A percentile compares a stretch with the other conserved stretches of the same genome.
These are phyloP conservation scores for Bimuria novae-zelandiae DNA, from an alignment of 2,329 filamentous ascomycete genomes.

Conservation along the genomic window DNA sequence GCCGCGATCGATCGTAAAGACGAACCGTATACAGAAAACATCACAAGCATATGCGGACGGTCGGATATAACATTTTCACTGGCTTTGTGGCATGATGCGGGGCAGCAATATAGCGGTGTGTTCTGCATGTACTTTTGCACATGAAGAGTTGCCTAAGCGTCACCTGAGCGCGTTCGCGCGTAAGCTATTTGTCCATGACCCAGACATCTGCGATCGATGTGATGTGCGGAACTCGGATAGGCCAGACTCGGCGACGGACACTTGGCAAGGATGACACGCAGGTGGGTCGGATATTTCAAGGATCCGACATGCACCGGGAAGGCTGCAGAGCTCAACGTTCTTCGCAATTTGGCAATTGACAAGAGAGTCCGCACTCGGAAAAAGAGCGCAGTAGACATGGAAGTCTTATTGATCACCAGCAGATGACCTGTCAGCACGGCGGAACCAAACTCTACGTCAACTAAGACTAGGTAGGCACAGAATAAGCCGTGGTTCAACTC, in stretches of 20 bases:
- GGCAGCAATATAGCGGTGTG: background rate
- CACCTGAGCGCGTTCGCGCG: conserved; percentile 7
- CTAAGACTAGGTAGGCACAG: too few species aligned
- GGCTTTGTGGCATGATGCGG: background rate
- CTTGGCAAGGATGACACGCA: conserved; percentile 2
- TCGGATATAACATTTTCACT: background rate
- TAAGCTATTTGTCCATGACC: conserved; percentile 7
- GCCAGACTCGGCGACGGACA: too few species aligned
- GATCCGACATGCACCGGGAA: background rate
- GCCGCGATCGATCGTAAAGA: too few species aligned
- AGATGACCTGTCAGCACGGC: background rate
- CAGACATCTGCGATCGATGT: background rate
- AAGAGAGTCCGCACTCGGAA: background rate
- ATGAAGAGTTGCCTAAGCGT: conserved; percentile 9
- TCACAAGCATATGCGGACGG: background rate
- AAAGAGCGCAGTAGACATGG: background rate
- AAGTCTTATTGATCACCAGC: background rate
- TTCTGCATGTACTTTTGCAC: background rate
- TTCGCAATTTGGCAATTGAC: background rate
- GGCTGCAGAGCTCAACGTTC: background rate
- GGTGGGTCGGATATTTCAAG: conserved; percentile 5
- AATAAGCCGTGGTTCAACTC: too few species aligned
- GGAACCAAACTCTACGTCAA: too few species aligned
- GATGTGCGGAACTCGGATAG: background rate
- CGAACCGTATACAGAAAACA: too few species aligned